These are phyloP conservation scores for Plenodomus biglobosus DNA, from an alignment of 2,329 filamentous ascomycete species.

Conservation along the genomic window DNA sequence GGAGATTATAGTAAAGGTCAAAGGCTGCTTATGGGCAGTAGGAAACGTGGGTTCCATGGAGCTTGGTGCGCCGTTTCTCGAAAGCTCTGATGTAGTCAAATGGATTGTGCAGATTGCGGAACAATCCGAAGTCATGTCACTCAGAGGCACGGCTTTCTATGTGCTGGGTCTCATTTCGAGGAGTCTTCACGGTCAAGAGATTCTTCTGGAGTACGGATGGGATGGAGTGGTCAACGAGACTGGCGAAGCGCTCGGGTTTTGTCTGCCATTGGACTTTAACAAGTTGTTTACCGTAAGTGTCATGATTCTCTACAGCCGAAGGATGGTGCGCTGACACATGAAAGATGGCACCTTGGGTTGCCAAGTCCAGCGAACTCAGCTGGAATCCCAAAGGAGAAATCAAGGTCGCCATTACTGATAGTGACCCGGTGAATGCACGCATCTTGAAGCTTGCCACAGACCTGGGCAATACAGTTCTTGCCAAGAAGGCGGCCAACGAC, in stretches of 20 bases:
- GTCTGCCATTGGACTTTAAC: conserved; percentile 76
- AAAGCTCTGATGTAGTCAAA: conserved; percentile 83
- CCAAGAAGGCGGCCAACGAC: conserved; percentile 82
- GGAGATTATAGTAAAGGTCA: conserved; percentile 88
- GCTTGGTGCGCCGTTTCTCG: conserved; percentile 89
- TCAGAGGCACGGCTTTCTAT: conserved; percentile 95
- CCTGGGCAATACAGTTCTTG: conserved; percentile 88
- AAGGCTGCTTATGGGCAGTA: conserved; percentile 95
- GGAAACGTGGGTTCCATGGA: conserved; percentile 99
- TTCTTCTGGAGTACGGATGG: conserved; percentile 87
- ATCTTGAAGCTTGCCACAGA: conserved; percentile 85
- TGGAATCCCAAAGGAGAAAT: conserved; percentile 43
- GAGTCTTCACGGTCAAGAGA: conserved; percentile 88
- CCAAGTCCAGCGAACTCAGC: conserved; percentile 31
- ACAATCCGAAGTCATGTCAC: conserved; percentile 81
- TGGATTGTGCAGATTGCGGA: conserved; percentile 88
- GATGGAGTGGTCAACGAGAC: conserved; percentile 83
- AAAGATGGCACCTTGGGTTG: conserved; percentile 45
- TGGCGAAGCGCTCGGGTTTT: conserved; percentile 83
- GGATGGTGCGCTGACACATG: conserved; percentile 15
- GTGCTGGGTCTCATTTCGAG: conserved; percentile 90
- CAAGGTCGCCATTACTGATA: conserved; percentile 61
- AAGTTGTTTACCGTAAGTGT: conserved; percentile 70
- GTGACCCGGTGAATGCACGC: conserved; percentile 66
- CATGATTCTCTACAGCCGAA: not conserved